Evolutionary conservation across 345 rosid species (phyloP).

Genomic region (Orychophragmus violaceus): DNA sequence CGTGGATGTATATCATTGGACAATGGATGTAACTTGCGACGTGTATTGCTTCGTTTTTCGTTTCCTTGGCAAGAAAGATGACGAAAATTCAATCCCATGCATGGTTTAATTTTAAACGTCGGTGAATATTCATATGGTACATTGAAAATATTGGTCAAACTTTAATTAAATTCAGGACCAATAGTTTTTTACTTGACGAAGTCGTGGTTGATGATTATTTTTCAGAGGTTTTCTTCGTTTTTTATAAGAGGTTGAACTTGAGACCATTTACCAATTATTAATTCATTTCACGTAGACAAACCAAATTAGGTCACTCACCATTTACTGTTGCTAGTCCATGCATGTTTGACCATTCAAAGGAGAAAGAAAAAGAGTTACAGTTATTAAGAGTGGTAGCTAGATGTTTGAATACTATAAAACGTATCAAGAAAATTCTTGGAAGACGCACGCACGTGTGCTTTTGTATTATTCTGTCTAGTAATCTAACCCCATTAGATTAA

Average conservation of each 20-base stretch:
- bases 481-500: too few relatives aligned
- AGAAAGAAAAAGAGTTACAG: not conserved
- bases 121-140: not conserved
- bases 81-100: not conserved
- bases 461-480: too few relatives aligned
- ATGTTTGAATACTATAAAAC: not conserved
- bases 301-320: constrained; percentile 24
- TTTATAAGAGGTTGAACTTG: not conserved
- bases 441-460: constrained; percentile 16
- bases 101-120: not conserved
- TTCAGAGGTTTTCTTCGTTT: too few relatives aligned
- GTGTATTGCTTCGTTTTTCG: not conserved
- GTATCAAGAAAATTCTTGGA: not conserved
- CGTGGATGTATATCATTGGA: not conserved
- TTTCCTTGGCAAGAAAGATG: not conserved
- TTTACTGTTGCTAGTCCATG: constrained; percentile 24
- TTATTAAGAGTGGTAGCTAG: not conserved
- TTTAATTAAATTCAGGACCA: not conserved
- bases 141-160: not conserved
- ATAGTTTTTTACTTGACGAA: not conserved
- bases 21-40: not conserved
- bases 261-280: not conserved
- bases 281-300: not conserved
- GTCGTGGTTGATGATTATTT: constrained; percentile 12
- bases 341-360: constrained; percentile 24